Percentiles rank a stretch among this genome's conserved stretches.
These are phyloP conservation scores for Colletotrichum nymphaeae DNA, from an alignment of 2,329 filamentous ascomycete genomes.

Conservation along the genomic window DNA sequence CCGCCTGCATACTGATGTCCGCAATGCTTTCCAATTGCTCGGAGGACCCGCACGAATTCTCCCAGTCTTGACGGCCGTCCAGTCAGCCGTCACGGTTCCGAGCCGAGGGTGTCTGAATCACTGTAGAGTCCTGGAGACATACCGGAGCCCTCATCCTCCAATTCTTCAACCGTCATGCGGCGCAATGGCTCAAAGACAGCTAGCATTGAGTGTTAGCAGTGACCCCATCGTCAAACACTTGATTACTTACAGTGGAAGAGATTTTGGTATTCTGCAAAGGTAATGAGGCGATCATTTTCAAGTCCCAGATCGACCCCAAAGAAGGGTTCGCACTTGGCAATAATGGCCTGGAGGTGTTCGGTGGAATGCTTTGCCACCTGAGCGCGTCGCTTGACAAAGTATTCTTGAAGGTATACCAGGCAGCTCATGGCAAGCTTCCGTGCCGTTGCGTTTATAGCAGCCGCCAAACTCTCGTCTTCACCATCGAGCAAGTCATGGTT, in stretches of 20 bases:
- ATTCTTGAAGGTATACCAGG: slow-evolving; percentile 58
- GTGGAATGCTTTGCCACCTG: slow-evolving; percentile 58
- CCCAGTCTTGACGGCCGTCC: slow-evolving; percentile 59
- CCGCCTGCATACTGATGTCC: slow-evolving; percentile 56
- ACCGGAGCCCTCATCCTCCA: slow-evolving; percentile 71
- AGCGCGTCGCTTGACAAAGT: slow-evolving; percentile 53
- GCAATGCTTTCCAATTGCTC: slow-evolving; percentile 64
- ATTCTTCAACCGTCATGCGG: slow-evolving; percentile 65
- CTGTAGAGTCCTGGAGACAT: slow-evolving; percentile 51
- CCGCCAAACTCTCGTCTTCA: slow-evolving; percentile 45
- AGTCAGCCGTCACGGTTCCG: slow-evolving; percentile 49
- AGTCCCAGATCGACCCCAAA: slow-evolving; percentile 42
- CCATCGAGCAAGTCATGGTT: slow-evolving; percentile 37
- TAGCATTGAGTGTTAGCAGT: slow-evolving; percentile 35
- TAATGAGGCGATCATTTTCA: background rate
- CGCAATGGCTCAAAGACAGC: slow-evolving; percentile 61
- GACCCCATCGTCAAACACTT: background rate
- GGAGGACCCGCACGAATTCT: slow-evolving; percentile 65
- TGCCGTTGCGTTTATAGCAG: slow-evolving; percentile 49
- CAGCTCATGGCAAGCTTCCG: slow-evolving; percentile 56
- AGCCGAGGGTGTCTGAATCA: slow-evolving; percentile 49
- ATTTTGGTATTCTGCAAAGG: slow-evolving; percentile 44
- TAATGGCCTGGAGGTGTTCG: slow-evolving; percentile 52
- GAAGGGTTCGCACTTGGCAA: slow-evolving; percentile 55
- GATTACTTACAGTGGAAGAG: slow-evolving; percentile 52